Percentiles rank a stretch among this genome's conserved stretches.
phyloP scores from a whole-genome alignment of 345 rosid genomes.

The Lepidium africanum region DNA sequence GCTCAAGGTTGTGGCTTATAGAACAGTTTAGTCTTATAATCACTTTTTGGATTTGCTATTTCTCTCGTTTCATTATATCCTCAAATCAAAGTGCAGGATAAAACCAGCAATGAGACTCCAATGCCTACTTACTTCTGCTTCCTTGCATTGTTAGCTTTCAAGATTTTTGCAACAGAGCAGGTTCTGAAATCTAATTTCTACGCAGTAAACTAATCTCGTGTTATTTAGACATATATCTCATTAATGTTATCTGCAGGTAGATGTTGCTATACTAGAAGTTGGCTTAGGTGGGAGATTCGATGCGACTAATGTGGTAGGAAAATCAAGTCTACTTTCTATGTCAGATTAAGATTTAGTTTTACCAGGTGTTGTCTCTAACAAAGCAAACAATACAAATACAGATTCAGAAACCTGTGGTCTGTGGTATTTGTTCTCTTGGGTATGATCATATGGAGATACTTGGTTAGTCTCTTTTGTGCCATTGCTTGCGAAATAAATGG shows the following conservation, averaged over 20 bases:
- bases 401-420: constrained; percentile 76
- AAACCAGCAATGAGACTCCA: constrained; percentile 54
- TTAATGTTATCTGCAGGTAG: constrained; percentile 46
- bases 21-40: background rate
- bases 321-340: background rate
- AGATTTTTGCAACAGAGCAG: constrained; percentile 81
- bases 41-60: background rate
- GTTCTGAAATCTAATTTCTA: constrained; percentile 26
- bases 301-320: constrained; percentile 85
- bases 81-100: constrained; percentile 46
- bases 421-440: constrained; percentile 90
- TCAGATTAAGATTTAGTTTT: background rate
- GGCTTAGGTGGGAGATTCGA: constrained; percentile 91
- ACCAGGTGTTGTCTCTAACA: background rate
- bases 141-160: constrained; percentile 84
- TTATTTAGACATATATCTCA: background rate
- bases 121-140: constrained; percentile 94
- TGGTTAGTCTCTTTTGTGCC: constrained; percentile 50
- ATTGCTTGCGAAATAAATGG: background rate
- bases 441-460: constrained; percentile 35
- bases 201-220: background rate
- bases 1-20: constrained; percentile 53
- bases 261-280: constrained; percentile 90
- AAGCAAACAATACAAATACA: constrained; percentile 19
- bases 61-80: background rate